These are phyloP conservation scores for Syzygium aromaticum DNA, from an alignment of 345 rosid genomes.

Conservation along the genomic window DNA sequence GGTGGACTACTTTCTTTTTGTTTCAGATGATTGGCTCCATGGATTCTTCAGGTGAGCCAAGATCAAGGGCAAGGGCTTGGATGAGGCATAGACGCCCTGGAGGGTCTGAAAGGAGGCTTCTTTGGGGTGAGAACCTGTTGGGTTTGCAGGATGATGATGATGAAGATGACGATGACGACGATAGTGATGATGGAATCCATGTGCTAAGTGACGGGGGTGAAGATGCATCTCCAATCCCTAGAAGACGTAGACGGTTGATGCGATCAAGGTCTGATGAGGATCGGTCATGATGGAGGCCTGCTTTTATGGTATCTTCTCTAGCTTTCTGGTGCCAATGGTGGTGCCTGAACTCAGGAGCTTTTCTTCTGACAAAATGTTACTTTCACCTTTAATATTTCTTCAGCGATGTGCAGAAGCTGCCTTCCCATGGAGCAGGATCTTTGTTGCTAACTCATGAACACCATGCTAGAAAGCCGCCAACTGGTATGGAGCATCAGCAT, in stretches of 20 bases:
- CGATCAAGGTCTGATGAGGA: slow-evolving; percentile 63
- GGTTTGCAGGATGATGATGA: slow-evolving; percentile 58
- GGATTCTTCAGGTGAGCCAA: slow-evolving; percentile 43
- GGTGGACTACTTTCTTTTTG: slow-evolving; percentile 66
- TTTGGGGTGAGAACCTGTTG: slow-evolving; percentile 89
- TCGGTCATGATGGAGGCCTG: slow-evolving; percentile 26
- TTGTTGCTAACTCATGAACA: background rate
- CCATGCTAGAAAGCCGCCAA: background rate
- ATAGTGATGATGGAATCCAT: slow-evolving; percentile 16
- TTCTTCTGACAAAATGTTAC: background rate
- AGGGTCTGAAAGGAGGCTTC: slow-evolving; percentile 59
- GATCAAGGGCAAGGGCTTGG: slow-evolving; percentile 45
- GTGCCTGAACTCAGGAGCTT: background rate
- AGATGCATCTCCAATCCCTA: slow-evolving; percentile 48
- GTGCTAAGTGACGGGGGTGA: slow-evolving; percentile 39
- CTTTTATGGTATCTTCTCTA: background rate
- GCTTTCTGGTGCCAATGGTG: slow-evolving; percentile 21
- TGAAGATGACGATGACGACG: slow-evolving; percentile 27
- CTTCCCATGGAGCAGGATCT: slow-evolving; percentile 2
- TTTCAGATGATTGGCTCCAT: slow-evolving; percentile 81
- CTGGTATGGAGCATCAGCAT: background rate
- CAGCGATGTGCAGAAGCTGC: slow-evolving; percentile 12
- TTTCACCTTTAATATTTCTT: background rate
- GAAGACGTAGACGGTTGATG: slow-evolving; percentile 61
- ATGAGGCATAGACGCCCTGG: slow-evolving; percentile 52